Evolutionary conservation across 2,329 filamentous ascomycete species (phyloP).

Genomic region (Ustilaginoidea virens): DNA sequence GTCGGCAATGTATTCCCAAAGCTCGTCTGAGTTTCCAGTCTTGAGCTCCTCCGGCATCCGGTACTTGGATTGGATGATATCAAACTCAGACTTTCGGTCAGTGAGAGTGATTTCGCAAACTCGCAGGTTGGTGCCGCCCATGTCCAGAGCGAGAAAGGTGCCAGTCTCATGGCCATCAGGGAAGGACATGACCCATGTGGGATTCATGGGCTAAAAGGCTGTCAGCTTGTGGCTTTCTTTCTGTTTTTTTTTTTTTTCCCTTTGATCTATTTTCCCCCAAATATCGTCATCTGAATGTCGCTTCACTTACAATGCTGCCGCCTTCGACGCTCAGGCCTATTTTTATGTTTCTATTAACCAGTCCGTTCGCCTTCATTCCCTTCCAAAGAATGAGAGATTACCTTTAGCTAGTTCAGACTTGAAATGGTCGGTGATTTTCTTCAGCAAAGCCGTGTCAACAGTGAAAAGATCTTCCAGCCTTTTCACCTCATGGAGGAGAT

Average conservation of each 20-base stretch:
- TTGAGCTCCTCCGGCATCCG: slow-evolving; percentile 88
- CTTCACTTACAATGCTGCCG: slow-evolving; percentile 67
- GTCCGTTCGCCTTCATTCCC: not conserved
- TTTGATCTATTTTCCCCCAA: too few species aligned
- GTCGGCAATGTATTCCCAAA: slow-evolving; percentile 92
- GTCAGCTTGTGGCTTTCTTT: too few species aligned
- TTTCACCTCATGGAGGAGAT: slow-evolving; percentile 66
- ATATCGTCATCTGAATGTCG: too few species aligned
- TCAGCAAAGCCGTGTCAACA: slow-evolving; percentile 63
- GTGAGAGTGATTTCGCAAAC: slow-evolving; percentile 87
- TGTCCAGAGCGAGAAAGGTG: slow-evolving; percentile 78
- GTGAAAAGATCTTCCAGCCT: slow-evolving; percentile 73
- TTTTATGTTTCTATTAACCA: slow-evolving; percentile 7
- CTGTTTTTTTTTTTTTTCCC: too few species aligned
- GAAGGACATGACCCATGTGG: slow-evolving; percentile 87
- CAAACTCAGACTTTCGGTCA: slow-evolving; percentile 76
- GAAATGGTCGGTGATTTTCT: slow-evolving; percentile 83
- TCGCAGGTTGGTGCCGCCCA: slow-evolving; percentile 91
- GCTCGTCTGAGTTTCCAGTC: slow-evolving; percentile 65
- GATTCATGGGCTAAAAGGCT: slow-evolving; percentile 74
- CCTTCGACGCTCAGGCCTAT: slow-evolving; percentile 71
- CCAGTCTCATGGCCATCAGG: slow-evolving; percentile 79
- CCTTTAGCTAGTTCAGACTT: slow-evolving; percentile 76
- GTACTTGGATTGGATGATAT: slow-evolving; percentile 94
- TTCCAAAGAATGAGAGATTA: slow-evolving; percentile 17